A percentile compares a stretch with the other conserved stretches of the same genome.
Evolutionary conservation across 2,329 filamentous ascomycete species (phyloP).

Genomic region (Cladophialophora immunda): DNA sequence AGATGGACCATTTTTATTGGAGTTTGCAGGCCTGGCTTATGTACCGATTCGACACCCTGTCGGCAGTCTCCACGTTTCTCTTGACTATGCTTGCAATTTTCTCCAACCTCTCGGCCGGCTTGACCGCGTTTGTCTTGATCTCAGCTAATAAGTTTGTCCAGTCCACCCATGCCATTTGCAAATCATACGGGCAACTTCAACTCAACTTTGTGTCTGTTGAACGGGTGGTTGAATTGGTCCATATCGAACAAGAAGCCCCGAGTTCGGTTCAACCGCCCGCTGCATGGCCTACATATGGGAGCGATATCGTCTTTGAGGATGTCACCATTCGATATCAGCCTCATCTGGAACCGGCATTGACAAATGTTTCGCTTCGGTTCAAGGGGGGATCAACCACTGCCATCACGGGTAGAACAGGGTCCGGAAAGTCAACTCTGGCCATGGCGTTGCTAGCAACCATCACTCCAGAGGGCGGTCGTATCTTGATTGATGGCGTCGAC

Average conservation of each 20-base stretch:
- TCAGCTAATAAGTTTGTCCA: constrained; percentile 71
- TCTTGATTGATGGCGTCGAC: constrained; percentile 68
- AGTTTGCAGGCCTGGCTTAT: constrained; percentile 84
- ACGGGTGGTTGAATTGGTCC: constrained; percentile 80
- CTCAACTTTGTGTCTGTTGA: constrained; percentile 94
- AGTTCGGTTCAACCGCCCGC: constrained; percentile 75
- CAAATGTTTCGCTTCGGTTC: constrained; percentile 74
- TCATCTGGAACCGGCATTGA: constrained; percentile 76
- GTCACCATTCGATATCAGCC: constrained; percentile 83
- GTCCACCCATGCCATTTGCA: constrained; percentile 77
- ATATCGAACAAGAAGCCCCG: constrained; percentile 76
- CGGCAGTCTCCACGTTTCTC: constrained; percentile 75
- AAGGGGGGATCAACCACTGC: constrained; percentile 81
- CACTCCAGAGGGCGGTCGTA: constrained; percentile 62
- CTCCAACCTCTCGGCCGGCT: constrained; percentile 76
- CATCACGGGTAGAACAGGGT: constrained; percentile 80
- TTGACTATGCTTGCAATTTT: constrained; percentile 79
- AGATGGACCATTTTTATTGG: constrained; percentile 97
- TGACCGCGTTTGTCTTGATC: constrained; percentile 84
- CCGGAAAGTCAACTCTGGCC: constrained; percentile 82
- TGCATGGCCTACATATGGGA: constrained; percentile 76
- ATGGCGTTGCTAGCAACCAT: constrained; percentile 67
- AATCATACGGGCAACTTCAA: constrained; percentile 82
- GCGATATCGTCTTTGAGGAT: constrained; percentile 77
- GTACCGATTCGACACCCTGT: constrained; percentile 77